These are phyloP conservation scores for Mentha longifolia DNA, from an alignment of 257 asterid species.

Conservation along the genomic window DNA sequence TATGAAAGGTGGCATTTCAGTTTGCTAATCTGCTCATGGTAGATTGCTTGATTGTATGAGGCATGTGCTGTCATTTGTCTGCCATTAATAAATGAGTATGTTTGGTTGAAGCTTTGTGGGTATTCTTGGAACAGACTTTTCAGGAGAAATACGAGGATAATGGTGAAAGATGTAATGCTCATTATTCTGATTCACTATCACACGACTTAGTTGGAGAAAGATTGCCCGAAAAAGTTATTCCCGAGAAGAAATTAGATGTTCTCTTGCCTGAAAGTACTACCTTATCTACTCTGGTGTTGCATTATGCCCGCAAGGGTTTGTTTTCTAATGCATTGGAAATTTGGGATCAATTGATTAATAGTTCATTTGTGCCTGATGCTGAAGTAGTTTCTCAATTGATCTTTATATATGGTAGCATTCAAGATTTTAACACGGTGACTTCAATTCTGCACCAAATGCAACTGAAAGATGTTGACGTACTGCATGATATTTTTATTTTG, in stretches of 20 bases:
- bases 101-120: conserved; percentile 1
- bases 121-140: conserved; percentile 33
- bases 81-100: conserved; percentile 1
- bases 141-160: conserved; percentile 35
- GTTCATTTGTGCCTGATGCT: conserved; percentile 56
- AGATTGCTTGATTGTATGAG: neutral
- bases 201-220: conserved; percentile 35
- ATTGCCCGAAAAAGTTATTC: conserved; percentile 28
- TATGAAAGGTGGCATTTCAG: neutral
- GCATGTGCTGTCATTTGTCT: neutral
- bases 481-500: conserved; percentile 46
- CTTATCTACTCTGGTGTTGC: conserved; percentile 49
- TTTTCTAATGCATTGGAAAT: conserved; percentile 47
- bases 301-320: conserved; percentile 55
- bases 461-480: conserved; percentile 43
- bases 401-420: conserved; percentile 49
- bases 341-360: conserved; percentile 71
- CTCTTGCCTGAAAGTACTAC: conserved; percentile 38
- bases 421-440: conserved; percentile 49
- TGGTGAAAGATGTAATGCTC: conserved; percentile 10
- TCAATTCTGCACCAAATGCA: conserved; percentile 56
- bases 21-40: conserved; percentile 23
- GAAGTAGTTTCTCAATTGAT: conserved; percentile 54
- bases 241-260: conserved; percentile 39
- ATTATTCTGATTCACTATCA: conserved; percentile 29